Percentiles rank a stretch among this genome's conserved stretches.
Evolutionary conservation across 2,329 filamentous ascomycete genomes (phyloP).

Genomic region (Drechslerella dactyloides): DNA sequence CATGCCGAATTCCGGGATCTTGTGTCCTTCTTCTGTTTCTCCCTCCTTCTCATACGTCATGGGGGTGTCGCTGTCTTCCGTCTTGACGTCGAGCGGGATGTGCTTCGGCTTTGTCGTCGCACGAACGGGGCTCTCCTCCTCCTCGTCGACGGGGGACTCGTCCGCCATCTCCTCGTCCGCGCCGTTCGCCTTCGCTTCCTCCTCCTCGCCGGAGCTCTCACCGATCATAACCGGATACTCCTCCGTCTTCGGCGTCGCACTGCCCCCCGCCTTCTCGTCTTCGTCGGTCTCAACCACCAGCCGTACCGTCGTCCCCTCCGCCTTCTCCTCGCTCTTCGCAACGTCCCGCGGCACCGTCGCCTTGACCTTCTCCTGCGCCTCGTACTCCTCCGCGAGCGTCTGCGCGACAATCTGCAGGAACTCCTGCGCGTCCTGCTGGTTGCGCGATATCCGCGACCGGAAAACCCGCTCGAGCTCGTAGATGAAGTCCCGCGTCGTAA

Average conservation of each 20-base stretch:
- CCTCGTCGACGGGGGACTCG: constrained; percentile 13
- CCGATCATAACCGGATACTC: constrained; percentile 24
- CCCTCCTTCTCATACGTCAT: constrained; percentile 8
- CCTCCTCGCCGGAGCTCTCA: constrained; percentile 11
- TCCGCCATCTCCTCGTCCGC: constrained; percentile 7
- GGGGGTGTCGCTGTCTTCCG: constrained; percentile 12
- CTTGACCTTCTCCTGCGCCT: constrained; percentile 63
- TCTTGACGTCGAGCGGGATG: constrained; percentile 37
- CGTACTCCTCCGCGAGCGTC: constrained; percentile 89
- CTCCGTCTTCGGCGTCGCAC: constrained; percentile 8
- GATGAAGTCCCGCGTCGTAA: constrained; percentile 85
- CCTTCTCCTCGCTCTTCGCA: constrained; percentile 3
- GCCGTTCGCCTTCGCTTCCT: constrained; percentile 33
- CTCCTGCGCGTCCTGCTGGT: constrained; percentile 97
- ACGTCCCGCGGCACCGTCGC: constrained; percentile 29
- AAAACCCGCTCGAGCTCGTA: constrained; percentile 83
- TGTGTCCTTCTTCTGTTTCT: constrained; percentile 11
- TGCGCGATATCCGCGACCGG: constrained; percentile 84
- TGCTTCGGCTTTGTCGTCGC: constrained; percentile 27
- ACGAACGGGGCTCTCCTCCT: too few relatives aligned
- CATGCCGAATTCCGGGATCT: constrained; percentile 68
- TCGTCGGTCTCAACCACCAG: constrained; percentile 1
- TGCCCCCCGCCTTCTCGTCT: background rate
- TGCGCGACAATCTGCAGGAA: constrained; percentile 94
- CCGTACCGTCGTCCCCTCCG: background rate